These are phyloP conservation scores for Colletotrichum higginsianum DNA, from an alignment of 2,329 filamentous ascomycete genomes.

Conservation along the genomic window DNA sequence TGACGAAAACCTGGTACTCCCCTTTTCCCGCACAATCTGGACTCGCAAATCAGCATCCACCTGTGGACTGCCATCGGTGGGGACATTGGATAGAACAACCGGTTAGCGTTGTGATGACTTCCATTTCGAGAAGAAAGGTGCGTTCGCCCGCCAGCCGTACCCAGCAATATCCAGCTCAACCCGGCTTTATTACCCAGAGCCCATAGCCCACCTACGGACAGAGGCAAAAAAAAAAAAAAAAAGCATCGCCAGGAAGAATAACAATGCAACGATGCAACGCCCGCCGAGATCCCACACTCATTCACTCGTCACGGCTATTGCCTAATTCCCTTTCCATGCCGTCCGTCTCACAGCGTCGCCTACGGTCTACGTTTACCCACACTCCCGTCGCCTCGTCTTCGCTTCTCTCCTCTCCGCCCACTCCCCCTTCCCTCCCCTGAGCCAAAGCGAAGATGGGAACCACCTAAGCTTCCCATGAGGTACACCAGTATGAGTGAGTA, in stretches of 20 bases:
- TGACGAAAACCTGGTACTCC: constrained; percentile 24
- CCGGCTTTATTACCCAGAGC: not conserved
- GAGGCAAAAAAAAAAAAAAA: constrained; percentile 17
- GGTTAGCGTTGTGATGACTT: constrained; percentile 39
- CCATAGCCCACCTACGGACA: not conserved
- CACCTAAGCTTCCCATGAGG: too few species aligned
- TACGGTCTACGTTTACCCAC: not conserved
- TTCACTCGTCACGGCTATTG: not conserved
- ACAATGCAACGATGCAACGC: not conserved
- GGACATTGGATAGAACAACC: constrained; percentile 12
- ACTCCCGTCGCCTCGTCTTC: constrained; percentile 20
- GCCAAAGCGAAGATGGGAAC: too few species aligned
- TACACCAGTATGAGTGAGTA: too few species aligned
- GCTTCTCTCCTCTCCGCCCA: constrained; percentile 7
- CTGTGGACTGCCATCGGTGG: constrained; percentile 3
- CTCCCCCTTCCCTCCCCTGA: not conserved
- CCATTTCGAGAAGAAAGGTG: constrained; percentile 35
- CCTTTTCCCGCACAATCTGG: constrained; percentile 38
- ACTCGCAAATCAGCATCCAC: constrained; percentile 39
- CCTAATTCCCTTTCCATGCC: constrained; percentile 4
- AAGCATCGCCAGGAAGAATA: constrained; percentile 12
- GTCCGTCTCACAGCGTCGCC: not conserved
- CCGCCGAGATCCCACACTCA: not conserved
- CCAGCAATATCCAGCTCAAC: not conserved
- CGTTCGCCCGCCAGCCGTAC: constrained; percentile 15